These are phyloP conservation scores for Rutstroemia sp. DNA, from an alignment of 2,329 filamentous ascomycete genomes.

Conservation along the genomic window DNA sequence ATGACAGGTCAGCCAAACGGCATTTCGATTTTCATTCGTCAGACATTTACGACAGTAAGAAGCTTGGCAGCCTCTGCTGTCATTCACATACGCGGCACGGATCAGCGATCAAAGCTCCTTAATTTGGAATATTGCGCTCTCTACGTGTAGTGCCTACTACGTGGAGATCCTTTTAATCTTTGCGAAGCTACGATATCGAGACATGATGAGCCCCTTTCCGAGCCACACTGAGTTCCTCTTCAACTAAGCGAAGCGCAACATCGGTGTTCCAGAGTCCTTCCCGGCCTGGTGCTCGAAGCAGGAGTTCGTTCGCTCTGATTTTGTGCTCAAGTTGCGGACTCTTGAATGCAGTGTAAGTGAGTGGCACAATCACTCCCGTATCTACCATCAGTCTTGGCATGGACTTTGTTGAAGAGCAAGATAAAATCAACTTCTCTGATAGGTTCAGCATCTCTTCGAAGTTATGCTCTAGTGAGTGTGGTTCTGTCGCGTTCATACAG, in stretches of 20 bases:
- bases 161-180: too few species aligned
- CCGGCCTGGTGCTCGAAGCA: slow-evolving; percentile 17
- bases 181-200: too few species aligned
- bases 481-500: slow-evolving; percentile 15
- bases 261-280: slow-evolving; percentile 27
- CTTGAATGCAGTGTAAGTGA: slow-evolving; percentile 21
- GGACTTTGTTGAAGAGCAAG: background rate
- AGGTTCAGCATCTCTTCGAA: slow-evolving; percentile 21
- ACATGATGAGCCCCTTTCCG: background rate
- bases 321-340: slow-evolving; percentile 12
- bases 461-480: slow-evolving; percentile 11
- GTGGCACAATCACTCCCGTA: slow-evolving; percentile 22
- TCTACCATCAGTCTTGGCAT: slow-evolving; percentile 7
- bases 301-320: slow-evolving; percentile 17
- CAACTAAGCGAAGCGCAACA: slow-evolving; percentile 17
- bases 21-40: too few species aligned
- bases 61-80: too few species aligned
- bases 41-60: too few species aligned
- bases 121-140: too few species aligned
- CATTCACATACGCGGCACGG: too few species aligned
- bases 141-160: too few species aligned
- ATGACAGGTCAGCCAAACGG: too few species aligned
- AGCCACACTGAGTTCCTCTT: slow-evolving; percentile 1
- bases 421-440: slow-evolving; percentile 12
- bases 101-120: too few species aligned